Evolutionary conservation across 2,329 filamentous ascomycete species (phyloP).

Genomic region (Colletotrichum sp.): DNA sequence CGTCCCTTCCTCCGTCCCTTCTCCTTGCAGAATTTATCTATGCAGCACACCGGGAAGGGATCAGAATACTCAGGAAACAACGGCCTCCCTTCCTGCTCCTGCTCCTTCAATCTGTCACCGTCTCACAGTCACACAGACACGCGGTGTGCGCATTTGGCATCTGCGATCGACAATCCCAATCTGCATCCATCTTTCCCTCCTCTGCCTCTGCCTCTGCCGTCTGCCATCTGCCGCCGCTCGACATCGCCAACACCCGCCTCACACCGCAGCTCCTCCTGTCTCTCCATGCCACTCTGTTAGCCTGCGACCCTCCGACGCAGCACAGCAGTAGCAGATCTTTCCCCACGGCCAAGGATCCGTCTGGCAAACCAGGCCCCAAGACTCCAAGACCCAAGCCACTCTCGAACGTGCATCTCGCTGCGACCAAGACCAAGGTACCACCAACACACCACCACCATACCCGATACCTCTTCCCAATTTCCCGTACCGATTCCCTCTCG

Average conservation of each 20-base stretch:
- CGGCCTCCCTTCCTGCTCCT: neutral
- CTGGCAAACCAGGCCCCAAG: conserved; percentile 19
- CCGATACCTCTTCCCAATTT: neutral
- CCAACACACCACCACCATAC: neutral
- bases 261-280: neutral
- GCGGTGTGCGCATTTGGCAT: neutral
- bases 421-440: neutral
- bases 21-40: neutral
- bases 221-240: neutral
- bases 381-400: conserved; percentile 11
- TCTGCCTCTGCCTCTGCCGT: neutral
- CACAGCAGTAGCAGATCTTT: neutral
- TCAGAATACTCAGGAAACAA: neutral
- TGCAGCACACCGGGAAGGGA: neutral
- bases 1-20: neutral
- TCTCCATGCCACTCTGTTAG: neutral
- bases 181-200: neutral
- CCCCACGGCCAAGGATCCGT: neutral
- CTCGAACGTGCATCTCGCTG: neutral
- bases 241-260: neutral
- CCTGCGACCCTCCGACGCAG: neutral
- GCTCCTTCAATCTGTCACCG: neutral
- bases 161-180: neutral
- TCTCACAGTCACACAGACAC: neutral
- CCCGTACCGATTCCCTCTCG: neutral